phyloP scores from a whole-genome alignment of 1,284 basidiomycete species.

The Ganoderma sp. region DNA sequence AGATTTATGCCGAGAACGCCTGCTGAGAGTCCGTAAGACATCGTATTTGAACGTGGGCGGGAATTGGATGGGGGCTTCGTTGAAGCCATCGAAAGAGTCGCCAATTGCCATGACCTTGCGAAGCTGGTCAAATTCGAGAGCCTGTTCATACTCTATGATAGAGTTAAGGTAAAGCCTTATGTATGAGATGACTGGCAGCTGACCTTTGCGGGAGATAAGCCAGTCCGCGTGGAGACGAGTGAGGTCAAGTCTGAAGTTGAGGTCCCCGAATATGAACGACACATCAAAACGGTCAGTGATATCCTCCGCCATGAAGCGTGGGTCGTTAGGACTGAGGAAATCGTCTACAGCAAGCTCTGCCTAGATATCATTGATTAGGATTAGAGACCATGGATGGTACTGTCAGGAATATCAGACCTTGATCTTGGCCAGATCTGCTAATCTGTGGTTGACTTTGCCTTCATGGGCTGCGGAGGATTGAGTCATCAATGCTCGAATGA shows the following conservation, averaged over 20 bases:
- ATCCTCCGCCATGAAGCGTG: constrained; percentile 71
- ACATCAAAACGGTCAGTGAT: constrained; percentile 85
- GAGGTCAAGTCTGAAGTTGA: constrained; percentile 79
- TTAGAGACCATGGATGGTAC: background rate
- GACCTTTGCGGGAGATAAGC: constrained; percentile 46
- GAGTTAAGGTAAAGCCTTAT: background rate
- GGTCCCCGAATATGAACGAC: constrained; percentile 82
- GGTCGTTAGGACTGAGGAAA: constrained; percentile 68
- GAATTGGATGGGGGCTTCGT: constrained; percentile 73
- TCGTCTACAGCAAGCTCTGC: constrained; percentile 68
- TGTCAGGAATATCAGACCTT: constrained; percentile 52
- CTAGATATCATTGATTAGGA: constrained; percentile 41
- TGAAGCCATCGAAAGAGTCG: constrained; percentile 70
- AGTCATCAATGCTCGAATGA: background rate
- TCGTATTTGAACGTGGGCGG: constrained; percentile 89
- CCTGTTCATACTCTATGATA: constrained; percentile 66
- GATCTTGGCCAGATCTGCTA: constrained; percentile 78
- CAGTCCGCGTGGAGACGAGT: constrained; percentile 79
- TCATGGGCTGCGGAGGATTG: constrained; percentile 66
- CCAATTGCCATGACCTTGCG: constrained; percentile 69
- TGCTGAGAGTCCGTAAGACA: constrained; percentile 59
- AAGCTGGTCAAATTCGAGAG: constrained; percentile 83
- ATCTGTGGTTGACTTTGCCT: constrained; percentile 67
- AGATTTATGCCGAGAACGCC: constrained; percentile 45
- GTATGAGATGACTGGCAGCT: background rate